Conservation (phyloP, 805 yeast species). For the Saccharomyces eubayanus region DNA sequence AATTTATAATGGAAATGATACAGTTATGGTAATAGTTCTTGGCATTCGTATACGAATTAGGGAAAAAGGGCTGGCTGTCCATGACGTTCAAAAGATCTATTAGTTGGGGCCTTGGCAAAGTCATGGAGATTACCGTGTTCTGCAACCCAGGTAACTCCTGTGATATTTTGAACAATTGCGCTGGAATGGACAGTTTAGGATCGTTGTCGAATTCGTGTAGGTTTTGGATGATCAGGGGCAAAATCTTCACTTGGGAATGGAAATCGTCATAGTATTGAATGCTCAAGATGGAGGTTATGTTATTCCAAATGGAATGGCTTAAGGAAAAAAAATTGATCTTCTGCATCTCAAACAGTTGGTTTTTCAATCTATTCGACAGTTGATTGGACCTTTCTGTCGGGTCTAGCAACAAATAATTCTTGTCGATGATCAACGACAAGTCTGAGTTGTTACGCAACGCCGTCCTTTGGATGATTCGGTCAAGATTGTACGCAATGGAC, state of each 20-base stretch:
- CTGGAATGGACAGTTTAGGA: not conserved
- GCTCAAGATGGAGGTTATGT: constrained; percentile 5
- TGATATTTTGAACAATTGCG: constrained; percentile 6
- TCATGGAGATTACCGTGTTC: constrained; percentile 9
- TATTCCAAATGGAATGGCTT: constrained; percentile 3
- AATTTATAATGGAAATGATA: constrained; percentile 4
- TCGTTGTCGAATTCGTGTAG: not conserved
- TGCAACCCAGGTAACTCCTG: constrained; percentile 4
- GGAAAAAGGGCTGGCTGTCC: constrained; percentile 6
- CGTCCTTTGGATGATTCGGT: constrained; percentile 10
- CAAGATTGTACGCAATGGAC: constrained; percentile 1
- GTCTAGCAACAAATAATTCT: not conserved
- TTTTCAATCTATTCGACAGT: constrained; percentile 2
- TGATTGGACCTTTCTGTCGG: not conserved
- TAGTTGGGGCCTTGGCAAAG: constrained; percentile 6
- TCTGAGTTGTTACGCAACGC: constrained; percentile 8
- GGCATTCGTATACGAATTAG: not conserved
- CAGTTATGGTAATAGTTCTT: constrained; percentile 11
- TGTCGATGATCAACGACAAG: constrained; percentile 7
- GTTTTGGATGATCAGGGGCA: constrained; percentile 7
- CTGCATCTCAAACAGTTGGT: constrained; percentile 6
- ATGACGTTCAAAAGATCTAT: constrained; percentile 3
- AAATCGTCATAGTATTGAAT: constrained; percentile 10
- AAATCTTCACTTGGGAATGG: constrained; percentile 1
- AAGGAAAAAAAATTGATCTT: constrained; percentile 11